Evolutionary conservation across 352 stramenopile species (phyloP).

Genomic region (Lagenidium sp.): DNA sequence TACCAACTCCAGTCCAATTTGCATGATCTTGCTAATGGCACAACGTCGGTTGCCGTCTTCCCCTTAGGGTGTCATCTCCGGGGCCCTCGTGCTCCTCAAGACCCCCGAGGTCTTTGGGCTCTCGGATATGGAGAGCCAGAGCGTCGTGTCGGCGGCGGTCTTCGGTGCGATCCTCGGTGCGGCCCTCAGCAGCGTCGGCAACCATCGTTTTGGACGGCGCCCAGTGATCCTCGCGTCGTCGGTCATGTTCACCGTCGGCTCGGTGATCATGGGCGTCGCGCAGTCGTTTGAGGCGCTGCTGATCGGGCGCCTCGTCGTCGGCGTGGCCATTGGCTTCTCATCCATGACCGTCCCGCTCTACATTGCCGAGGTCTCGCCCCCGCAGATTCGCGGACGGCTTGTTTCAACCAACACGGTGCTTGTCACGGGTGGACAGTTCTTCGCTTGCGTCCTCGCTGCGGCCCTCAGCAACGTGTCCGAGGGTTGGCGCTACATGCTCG

Average conservation of each 20-base stretch:
- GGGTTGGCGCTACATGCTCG: constrained; percentile 80
- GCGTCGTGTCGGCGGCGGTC: constrained; percentile 60
- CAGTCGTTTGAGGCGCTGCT: constrained; percentile 41
- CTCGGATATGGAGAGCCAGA: constrained; percentile 45
- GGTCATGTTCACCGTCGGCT: constrained; percentile 47
- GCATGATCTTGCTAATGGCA: too few species aligned
- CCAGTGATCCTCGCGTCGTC: constrained; percentile 61
- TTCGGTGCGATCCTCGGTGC: constrained; percentile 63
- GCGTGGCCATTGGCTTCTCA: constrained; percentile 53
- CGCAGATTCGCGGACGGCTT: constrained; percentile 48
- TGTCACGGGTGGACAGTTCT: constrained; percentile 73
- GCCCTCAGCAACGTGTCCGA: constrained; percentile 34
- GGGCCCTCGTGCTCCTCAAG: constrained; percentile 62
- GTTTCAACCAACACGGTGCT: constrained; percentile 75
- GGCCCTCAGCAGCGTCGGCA: constrained; percentile 43
- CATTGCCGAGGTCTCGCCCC: constrained; percentile 63
- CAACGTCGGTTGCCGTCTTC: too few species aligned
- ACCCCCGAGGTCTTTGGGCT: constrained; percentile 50
- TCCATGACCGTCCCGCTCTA: constrained; percentile 77
- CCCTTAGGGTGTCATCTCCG: constrained; percentile 59
- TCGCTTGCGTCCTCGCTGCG: constrained; percentile 55
- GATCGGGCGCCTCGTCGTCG: constrained; percentile 46
- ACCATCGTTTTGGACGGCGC: constrained; percentile 45
- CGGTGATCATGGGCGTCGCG: constrained; percentile 45
- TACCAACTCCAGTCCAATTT: too few species aligned